Evolutionary conservation across 164 flowering plant species (phyloP), one percentile per base, ranked within the genome.

Genomic region (Paratinospora sagittata): DNA sequence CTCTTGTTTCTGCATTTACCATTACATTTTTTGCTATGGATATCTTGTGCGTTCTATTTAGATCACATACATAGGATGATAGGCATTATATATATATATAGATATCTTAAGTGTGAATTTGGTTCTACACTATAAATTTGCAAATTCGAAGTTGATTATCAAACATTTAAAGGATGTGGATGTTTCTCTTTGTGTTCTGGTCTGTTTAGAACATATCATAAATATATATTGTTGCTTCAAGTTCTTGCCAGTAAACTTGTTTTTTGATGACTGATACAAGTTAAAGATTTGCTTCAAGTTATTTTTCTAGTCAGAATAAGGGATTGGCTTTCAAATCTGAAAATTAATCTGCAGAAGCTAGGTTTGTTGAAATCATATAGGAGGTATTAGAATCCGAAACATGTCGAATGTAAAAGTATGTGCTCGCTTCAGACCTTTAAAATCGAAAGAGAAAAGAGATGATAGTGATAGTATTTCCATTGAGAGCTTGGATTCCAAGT

Each of bases 341-440:
- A 70, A 8, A 34, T 11, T 60, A 14, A 2, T 23, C 45, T 10
- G 9, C n/a, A 8, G 26, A n/a, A n/a, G n/a, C n/a, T 43, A 63
- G 64, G 64, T 13, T 60, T 27, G 30, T 13, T 27, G 21, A 34
- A 14, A 57, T 57, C 61, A 19, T n/a, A 3, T 55, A 21, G 64
- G 72, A n/a, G 36, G 24, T n/a, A n/a, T n/a, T 34, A 27, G 26
- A 63, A 27, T 26, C 66, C 57, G 57, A 61, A 58, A 68, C 16
- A 90, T 89, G 93, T 81, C 96, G 16, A 84, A 76, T 47, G 65
- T 92, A 6, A 85, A 70, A 74, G 96, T n/a, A n/a, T n/a, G n/a
- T n/a, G n/a, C n/a, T n/a, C n/a, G n/a, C n/a, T n/a, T n/a, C n/a
- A n/a, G n/a, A 73, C 97, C 96, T 62, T 70, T 88, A 57, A 90